Conservation (phyloP, 805 yeast species). For the Kluyveromyces aestuarii region DNA sequence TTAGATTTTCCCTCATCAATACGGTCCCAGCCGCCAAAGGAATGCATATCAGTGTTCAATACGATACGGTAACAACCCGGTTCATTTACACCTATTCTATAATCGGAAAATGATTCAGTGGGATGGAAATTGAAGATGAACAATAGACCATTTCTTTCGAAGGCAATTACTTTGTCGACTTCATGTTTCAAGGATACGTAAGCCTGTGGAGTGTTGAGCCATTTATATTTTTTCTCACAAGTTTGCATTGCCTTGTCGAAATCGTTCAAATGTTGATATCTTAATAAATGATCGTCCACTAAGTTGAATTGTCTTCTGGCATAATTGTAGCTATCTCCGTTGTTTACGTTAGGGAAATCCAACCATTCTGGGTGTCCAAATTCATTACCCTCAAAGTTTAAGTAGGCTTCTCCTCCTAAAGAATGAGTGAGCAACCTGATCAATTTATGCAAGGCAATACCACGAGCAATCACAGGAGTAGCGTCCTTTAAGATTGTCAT, state of each 20-base stretch:
- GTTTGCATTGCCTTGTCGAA: slow-evolving; percentile 83
- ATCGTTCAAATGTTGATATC: slow-evolving; percentile 69
- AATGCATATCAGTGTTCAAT: slow-evolving; percentile 59
- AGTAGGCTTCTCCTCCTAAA: slow-evolving; percentile 94
- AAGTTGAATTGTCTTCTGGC: slow-evolving; percentile 93
- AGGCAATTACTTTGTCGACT: slow-evolving; percentile 78
- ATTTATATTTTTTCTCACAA: slow-evolving; percentile 58
- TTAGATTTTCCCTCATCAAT: slow-evolving; percentile 44
- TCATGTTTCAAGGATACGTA: slow-evolving; percentile 85
- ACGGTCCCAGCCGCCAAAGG: slow-evolving; percentile 77
- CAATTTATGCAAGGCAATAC: slow-evolving; percentile 83
- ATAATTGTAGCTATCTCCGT: slow-evolving; percentile 80
- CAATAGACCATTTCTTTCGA: slow-evolving; percentile 76
- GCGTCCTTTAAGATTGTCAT: slow-evolving; percentile 72
- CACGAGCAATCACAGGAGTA: slow-evolving; percentile 78
- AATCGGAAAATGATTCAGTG: slow-evolving; percentile 70
- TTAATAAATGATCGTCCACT: slow-evolving; percentile 65
- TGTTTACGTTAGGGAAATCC: slow-evolving; percentile 90
- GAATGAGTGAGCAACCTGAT: slow-evolving; percentile 81
- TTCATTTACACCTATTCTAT: slow-evolving; percentile 79
- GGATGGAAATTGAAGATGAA: slow-evolving; percentile 92
- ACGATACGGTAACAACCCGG: slow-evolving; percentile 72
- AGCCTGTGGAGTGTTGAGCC: slow-evolving; percentile 68
- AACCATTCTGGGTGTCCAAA: slow-evolving; percentile 99
- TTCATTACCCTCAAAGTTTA: slow-evolving; percentile 95